phyloP scores from a whole-genome alignment of 2,329 filamentous ascomycete genomes.

The Fusarium longipes region DNA sequence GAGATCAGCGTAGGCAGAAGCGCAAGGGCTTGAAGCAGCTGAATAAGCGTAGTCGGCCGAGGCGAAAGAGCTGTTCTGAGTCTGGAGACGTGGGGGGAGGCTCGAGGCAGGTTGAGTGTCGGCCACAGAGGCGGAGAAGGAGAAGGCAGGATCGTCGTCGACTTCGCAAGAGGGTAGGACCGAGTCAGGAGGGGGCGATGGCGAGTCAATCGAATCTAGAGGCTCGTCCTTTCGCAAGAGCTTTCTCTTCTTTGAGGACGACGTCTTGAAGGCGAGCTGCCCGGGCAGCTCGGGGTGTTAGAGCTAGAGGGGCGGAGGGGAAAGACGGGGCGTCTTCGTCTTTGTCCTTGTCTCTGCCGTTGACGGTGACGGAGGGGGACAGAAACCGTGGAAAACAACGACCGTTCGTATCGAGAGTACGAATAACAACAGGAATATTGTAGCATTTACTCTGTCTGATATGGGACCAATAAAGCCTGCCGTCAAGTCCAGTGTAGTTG shows the following conservation, averaged over 20 bases:
- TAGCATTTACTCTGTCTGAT: constrained; percentile 30
- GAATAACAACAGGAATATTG: constrained; percentile 35
- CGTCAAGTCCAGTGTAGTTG: constrained; percentile 4
- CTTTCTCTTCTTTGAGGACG: constrained; percentile 80
- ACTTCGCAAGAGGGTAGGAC: constrained; percentile 65
- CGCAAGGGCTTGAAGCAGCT: constrained; percentile 67
- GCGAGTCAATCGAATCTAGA: constrained; percentile 52
- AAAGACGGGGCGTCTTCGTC: constrained; percentile 24
- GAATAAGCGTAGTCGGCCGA: constrained; percentile 65
- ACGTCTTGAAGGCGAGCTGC: constrained; percentile 79
- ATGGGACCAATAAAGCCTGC: constrained; percentile 29
- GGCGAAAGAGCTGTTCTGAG: constrained; percentile 55
- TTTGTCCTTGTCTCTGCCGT: constrained; percentile 6
- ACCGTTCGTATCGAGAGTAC: constrained; percentile 25
- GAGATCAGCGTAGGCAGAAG: constrained; percentile 66
- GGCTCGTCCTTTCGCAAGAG: constrained; percentile 62
- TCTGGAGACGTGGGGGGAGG: constrained; percentile 64
- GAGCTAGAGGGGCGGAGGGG: constrained; percentile 23
- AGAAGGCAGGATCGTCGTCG: constrained; percentile 61
- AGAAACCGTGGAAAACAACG: constrained; percentile 13
- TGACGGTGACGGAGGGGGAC: constrained; percentile 6
- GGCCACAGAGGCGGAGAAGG: constrained; percentile 59
- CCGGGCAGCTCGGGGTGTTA: constrained; percentile 63
- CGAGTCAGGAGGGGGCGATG: constrained; percentile 57
- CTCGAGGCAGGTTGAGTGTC: constrained; percentile 62